Base-by-base conservation (phyloP, 2,329 filamentous ascomycete species). In the Sphaerulina vaccinii region DNA sequence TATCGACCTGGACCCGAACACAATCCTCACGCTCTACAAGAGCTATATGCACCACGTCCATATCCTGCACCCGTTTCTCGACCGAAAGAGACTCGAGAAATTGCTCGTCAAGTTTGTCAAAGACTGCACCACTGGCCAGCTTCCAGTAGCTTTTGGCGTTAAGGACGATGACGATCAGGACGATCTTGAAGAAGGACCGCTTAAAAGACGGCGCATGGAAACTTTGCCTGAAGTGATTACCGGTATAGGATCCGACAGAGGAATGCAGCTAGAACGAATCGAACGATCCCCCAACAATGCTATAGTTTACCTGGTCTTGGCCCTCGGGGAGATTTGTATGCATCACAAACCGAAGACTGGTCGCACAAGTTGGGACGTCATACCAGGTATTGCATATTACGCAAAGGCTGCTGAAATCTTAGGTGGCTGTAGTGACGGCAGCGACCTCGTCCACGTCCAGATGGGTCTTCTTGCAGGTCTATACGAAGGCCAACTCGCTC, bases 301-400 rank as follows among this genome's bases (percentile, higher is more conserved):
- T 0, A 78, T 96, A 33, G 82, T 96, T 1, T 78, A 96, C 2
- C 77, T 92, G 3, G 83, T 96, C 1, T 77, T 97, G 49, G 92
- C 92, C 0, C 74, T 99, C 5, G 93, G 93, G n/a, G 90, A 90
- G 64, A 87, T 97, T 10, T 92, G 88, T 62, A 70, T 77, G 53
- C 72, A 78, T 52, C 16, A 49, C 50, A 13, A 13, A 56, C 9
- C 53, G 54, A 13, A 37, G 44, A n/a, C 51, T 47, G 27, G 52
- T 60, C 8, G 52, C 60, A 13, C 57, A 64, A 71, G 71, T 41
- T 78, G 92, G 44, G 90, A 97, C 63, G 80, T 87, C 5, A 87
- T 96, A 54, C 92, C 93, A 0, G 93, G 93, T 0, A 74, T 97
- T 52, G 87, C 90, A 23, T 96, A 96, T 67, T 96, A 91, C 68